phyloP scores from a whole-genome alignment of 2,329 filamentous ascomycete genomes.

The Pseudogymnoascus sp. region DNA sequence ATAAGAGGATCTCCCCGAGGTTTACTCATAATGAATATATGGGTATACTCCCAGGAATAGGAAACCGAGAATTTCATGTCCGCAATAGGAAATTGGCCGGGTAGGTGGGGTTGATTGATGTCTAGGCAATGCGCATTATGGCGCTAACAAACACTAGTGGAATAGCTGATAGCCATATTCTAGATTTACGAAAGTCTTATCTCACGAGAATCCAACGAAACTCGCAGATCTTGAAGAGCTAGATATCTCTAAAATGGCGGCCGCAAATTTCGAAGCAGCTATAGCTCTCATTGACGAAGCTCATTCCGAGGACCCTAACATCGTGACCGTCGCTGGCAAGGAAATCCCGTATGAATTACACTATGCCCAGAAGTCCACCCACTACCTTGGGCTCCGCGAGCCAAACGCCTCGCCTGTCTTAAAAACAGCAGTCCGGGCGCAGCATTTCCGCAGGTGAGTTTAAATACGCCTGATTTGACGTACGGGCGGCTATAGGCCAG shows the following conservation, averaged over 20 bases:
- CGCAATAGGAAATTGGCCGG: not conserved
- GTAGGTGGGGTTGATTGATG: not conserved
- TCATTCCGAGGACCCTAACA: constrained; percentile 60
- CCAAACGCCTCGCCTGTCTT: constrained; percentile 60
- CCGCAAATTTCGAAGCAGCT: constrained; percentile 40
- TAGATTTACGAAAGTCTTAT: not conserved
- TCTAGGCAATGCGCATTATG: not conserved
- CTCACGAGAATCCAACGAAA: not conserved
- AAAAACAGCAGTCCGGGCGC: constrained; percentile 70
- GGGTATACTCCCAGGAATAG: not conserved
- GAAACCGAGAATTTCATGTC: not conserved
- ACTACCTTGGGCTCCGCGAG: constrained; percentile 56
- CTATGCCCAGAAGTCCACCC: constrained; percentile 74
- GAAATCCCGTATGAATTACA: constrained; percentile 68
- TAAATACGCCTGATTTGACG: not conserved
- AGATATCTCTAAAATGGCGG: constrained; percentile 14
- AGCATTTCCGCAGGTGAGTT: constrained; percentile 65
- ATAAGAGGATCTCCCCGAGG: not conserved
- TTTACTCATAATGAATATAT: not conserved
- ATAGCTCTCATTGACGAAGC: constrained; percentile 66
- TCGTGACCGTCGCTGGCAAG: constrained; percentile 37
- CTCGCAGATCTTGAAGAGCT: not conserved
- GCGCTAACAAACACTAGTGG: constrained; percentile 3
- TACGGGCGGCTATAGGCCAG: not conserved
- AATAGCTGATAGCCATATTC: not conserved